Base-by-base conservation (phyloP, 495 filamentous ascomycete genomes). In the Penicillium robsamsonii region DNA sequence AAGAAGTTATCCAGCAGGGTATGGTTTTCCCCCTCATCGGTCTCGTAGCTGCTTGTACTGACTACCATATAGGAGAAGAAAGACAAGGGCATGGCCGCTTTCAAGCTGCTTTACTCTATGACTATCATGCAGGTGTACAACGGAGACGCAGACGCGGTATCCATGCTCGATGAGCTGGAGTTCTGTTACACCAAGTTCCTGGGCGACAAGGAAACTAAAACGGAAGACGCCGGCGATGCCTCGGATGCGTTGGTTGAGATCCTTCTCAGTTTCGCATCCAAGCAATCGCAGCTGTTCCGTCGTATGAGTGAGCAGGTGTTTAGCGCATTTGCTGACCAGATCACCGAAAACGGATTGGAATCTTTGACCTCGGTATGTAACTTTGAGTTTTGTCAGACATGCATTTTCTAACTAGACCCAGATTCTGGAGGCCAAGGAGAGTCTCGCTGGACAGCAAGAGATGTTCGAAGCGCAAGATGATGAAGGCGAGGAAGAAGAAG, bases 221-320 rank as follows among this genome's bases (percentile, higher is more conserved):
- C 73, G 50, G 69, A 75, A n/a, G 77, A 78, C 27, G 74, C 77
- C 11, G 81, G 82, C 15, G 86, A 89, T 40, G 81, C 82, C 3
- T 84, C 88, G 0, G 86, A 89, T 62, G 83, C 89, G 18, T 70
- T 98, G 27, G 84, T 97, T 18, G 95, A 97, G 58, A 87, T 97
- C 48, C 72, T 98, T 15, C 76, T 98, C 10, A 87, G 88, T 60
- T 90, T 97, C 70, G 82, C 94, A 9, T 90, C 92, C 0, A 93
- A 90, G 67, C 91, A 84, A 8, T 96, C 91, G 8, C 82, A 85
- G 38, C 77, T 97, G 12, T 87, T 96, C 73, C 83, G 91, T 31
- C 92, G 92, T 54, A 85, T 96, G 40, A 88, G 91, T 18, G 85
- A 90, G 67, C 87, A 92, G 64, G 92, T 95, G 0, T 97, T 98